Conservation (phyloP, 2,329 filamentous ascomycete species). For the Aspergillus amoenus region DNA sequence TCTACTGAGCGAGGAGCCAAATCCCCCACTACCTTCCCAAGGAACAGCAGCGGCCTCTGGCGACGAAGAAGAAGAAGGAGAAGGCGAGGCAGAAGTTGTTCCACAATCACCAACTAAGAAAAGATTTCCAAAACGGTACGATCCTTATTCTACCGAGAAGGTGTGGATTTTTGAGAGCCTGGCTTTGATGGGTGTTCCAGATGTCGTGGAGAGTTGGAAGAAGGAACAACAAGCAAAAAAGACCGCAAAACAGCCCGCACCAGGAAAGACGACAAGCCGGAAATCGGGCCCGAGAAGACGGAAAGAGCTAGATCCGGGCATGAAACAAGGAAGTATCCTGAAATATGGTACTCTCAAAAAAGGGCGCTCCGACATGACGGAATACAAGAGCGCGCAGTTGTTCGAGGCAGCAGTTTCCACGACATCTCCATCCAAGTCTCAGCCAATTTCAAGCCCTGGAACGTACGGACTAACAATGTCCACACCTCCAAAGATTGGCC, state of each 20-base stretch:
- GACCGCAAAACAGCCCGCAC: constrained; percentile 30
- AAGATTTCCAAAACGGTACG: constrained; percentile 47
- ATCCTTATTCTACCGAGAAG: constrained; percentile 65
- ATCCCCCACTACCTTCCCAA: constrained; percentile 46
- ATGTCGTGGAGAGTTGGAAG: constrained; percentile 66
- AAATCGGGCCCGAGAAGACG: constrained; percentile 31
- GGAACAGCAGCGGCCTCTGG: constrained; percentile 29
- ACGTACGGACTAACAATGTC: constrained; percentile 11
- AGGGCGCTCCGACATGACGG: constrained; percentile 29
- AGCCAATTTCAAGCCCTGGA: constrained; percentile 13
- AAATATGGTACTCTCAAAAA: constrained; percentile 43
- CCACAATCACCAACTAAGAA: constrained; percentile 26
- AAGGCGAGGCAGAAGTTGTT: constrained; percentile 25
- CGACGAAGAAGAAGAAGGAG: constrained; percentile 35
- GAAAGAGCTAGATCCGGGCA: constrained; percentile 41
- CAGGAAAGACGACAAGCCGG: constrained; percentile 28
- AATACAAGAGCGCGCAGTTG: constrained; percentile 29
- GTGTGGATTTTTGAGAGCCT: constrained; percentile 68
- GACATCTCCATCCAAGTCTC: constrained; percentile 12
- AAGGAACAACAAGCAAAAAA: constrained; percentile 26
- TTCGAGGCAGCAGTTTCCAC: constrained; percentile 28
- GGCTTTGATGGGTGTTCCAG: constrained; percentile 63
- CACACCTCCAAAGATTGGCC: constrained; percentile 9
- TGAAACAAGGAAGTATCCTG: constrained; percentile 42
- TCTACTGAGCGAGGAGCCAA: constrained; percentile 69